Evolutionary conservation across 2,329 filamentous ascomycete genomes (phyloP), one percentile per base, ranked within the genome.

Genomic region (Mariannaea sp.): DNA sequence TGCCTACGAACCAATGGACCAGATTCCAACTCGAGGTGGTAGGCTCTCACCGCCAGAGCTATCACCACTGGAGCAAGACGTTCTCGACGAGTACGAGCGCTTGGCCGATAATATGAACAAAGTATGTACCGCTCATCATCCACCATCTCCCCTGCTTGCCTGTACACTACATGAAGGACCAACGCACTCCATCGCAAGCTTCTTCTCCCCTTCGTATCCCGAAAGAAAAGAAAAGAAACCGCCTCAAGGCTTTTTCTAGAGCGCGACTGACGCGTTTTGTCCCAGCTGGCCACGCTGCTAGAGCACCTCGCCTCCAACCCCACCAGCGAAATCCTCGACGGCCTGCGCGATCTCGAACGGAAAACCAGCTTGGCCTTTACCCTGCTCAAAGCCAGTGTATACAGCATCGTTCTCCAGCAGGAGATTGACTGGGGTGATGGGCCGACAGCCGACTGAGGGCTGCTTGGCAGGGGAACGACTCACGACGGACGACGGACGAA

Each of bases 341-440:
- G 90, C 7, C 79, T 99, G 64, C 81, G 94, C 48, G 87, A 92
- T 36, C 79, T 99, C 49, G 94, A 99, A 78, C 82, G 94, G 65
- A 97, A 97, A 79, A 97, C 93, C 36, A 92, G 91, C 62, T 79
- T 96, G 49, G 93, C 97, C 17, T 97, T 96, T 73, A 99, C 94
- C 58, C 75, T 97, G 70, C 81, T 99, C 70, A 99, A 99, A 78
- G 93, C 94, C 14, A 97, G 93, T 73, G 94, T 99, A 59, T 99
- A 99, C 77, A 96, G 90, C 70, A 99, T 99, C 77, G 92, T 99
- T 57, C 73, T 99, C 77, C 93, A 99, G 81, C 93, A 97, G 81
- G 90, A 97, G 81, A 91, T 96, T 66, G 86, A 88, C 58, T 89
- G 87, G 73, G 88, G 84, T 42, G 79, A 80, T 61, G 74, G 77